A percentile compares a stretch with the other conserved stretches of the same genome.
phyloP scores from a whole-genome alignment of 1,284 basidiomycete species.

The Filobasidium uniguttulatum region DNA sequence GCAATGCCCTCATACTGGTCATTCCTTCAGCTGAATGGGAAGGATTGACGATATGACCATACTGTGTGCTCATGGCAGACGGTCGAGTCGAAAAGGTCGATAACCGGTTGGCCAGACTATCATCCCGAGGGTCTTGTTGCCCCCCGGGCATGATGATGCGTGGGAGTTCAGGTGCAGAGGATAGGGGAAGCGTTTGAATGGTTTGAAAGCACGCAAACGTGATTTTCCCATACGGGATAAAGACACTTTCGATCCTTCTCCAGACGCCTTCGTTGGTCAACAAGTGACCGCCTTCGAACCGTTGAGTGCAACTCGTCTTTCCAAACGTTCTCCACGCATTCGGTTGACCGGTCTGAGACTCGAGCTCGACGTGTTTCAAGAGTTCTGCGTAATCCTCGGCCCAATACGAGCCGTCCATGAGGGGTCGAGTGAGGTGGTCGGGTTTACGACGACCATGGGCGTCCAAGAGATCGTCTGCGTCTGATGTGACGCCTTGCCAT shows the following conservation, averaged over 20 bases:
- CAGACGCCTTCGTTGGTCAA: conserved; percentile 45
- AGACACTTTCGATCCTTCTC: conserved; percentile 66
- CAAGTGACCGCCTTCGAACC: conserved; percentile 72
- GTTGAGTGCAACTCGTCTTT: conserved; percentile 78
- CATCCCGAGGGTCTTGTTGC: background rate
- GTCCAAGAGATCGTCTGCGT: conserved; percentile 5
- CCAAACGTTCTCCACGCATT: conserved; percentile 12
- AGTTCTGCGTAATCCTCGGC: conserved; percentile 71
- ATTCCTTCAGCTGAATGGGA: no score
- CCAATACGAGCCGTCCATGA: conserved; percentile 48
- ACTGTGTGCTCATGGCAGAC: background rate
- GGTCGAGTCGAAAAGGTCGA: background rate
- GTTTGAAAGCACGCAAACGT: conserved; percentile 40
- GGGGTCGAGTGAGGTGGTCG: conserved; percentile 12
- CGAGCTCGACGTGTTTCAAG: conserved; percentile 55
- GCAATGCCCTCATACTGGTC: no score
- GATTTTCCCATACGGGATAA: conserved; percentile 76
- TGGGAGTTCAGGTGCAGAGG: background rate
- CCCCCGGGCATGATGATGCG: background rate
- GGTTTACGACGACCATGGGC: conserved; percentile 2
- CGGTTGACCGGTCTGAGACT: conserved; percentile 46
- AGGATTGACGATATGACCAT: background rate
- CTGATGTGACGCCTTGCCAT: conserved; percentile 8
- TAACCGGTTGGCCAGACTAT: background rate
- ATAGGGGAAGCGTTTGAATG: conserved; percentile 42